A percentile compares a stretch with the other conserved stretches of the same genome.
Evolutionary conservation across 2,329 filamentous ascomycete species (phyloP).

Genomic region (Huntiella omanensis): DNA sequence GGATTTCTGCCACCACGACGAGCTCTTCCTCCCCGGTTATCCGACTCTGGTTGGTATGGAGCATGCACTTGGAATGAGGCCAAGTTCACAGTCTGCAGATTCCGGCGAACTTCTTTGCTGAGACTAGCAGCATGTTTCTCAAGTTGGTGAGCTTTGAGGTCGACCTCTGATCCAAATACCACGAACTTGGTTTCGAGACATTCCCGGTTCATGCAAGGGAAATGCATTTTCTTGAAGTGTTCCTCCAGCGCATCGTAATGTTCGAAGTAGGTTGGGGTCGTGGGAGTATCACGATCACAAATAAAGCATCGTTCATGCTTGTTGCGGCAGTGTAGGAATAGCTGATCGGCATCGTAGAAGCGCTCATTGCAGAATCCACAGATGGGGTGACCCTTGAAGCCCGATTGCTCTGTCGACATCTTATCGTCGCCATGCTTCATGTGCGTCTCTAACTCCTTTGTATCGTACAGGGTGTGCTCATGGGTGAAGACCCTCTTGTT

Average conservation of each 20-base stretch:
- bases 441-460: constrained; percentile 63
- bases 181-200: constrained; percentile 96
- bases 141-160: constrained; percentile 83
- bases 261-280: constrained; percentile 74
- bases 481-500: constrained; percentile 99
- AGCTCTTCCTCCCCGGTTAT: constrained; percentile 19
- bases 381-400: constrained; percentile 87
- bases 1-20: constrained; percentile 23
- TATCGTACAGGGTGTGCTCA: constrained; percentile 82
- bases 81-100: constrained; percentile 72
- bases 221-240: constrained; percentile 80
- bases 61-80: constrained; percentile 65
- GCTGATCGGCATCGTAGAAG: constrained; percentile 91
- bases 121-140: constrained; percentile 61
- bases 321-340: constrained; percentile 82
- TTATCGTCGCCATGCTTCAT: constrained; percentile 83
- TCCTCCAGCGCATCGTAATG: constrained; percentile 73
- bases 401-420: constrained; percentile 77
- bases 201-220: constrained; percentile 63
- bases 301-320: constrained; percentile 92
- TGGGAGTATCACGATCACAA: constrained; percentile 54
- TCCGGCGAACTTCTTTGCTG: constrained; percentile 66
- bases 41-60: constrained; percentile 44
- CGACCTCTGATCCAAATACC: constrained; percentile 87
- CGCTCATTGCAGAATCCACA: constrained; percentile 82